Conservation (phyloP, 2,329 filamentous ascomycete species). For the Apiospora hydei region DNA sequence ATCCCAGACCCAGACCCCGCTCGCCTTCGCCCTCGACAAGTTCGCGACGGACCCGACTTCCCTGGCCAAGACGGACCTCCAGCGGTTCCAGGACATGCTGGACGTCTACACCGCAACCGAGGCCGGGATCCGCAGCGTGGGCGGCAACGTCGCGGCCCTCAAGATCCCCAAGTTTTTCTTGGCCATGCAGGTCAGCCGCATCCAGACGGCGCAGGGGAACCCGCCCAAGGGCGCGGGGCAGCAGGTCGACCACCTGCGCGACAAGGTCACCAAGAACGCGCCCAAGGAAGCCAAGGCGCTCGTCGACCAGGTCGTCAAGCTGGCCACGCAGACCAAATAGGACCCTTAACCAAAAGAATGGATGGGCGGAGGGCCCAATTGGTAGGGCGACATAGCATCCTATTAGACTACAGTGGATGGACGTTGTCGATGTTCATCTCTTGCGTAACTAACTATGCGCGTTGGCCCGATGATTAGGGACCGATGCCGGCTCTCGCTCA, state of each 20-base stretch:
- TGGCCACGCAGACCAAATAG: slow-evolving; percentile 31
- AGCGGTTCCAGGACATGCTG: slow-evolving; percentile 58
- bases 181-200: slow-evolving; percentile 63
- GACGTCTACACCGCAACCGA: slow-evolving; percentile 67
- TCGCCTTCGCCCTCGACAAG: slow-evolving; percentile 59
- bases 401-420: not conserved
- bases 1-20: slow-evolving; percentile 51
- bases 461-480: not conserved
- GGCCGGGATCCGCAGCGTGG: slow-evolving; percentile 61
- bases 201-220: slow-evolving; percentile 65
- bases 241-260: slow-evolving; percentile 63
- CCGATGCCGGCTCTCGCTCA: not conserved
- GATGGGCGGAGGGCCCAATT: not conserved
- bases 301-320: slow-evolving; percentile 54
- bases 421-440: not conserved
- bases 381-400: not conserved
- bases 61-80: slow-evolving; percentile 56
- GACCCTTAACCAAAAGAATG: not conserved
- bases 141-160: slow-evolving; percentile 58
- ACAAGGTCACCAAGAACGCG: slow-evolving; percentile 64
- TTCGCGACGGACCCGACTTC: slow-evolving; percentile 58
- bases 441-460: not conserved
- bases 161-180: slow-evolving; percentile 71
- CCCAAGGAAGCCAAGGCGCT: slow-evolving; percentile 55
- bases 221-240: slow-evolving; percentile 55